Percentiles rank a stretch among this genome's conserved stretches.
Evolutionary conservation across 2,329 filamentous ascomycete species (phyloP).

Genomic region (Corinectria fuckeliana): DNA sequence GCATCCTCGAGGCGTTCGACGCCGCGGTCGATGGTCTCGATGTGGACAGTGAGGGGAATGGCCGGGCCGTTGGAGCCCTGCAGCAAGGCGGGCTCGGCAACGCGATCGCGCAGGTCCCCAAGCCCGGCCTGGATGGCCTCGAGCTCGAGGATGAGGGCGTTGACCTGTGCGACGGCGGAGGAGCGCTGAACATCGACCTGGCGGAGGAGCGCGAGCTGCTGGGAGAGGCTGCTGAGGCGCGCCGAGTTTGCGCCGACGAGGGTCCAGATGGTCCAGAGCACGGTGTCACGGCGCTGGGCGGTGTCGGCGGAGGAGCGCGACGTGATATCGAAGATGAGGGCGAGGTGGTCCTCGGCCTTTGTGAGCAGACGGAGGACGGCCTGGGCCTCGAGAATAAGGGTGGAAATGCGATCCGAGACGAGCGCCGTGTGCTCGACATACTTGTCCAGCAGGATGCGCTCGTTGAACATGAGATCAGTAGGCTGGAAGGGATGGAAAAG

Average conservation of each 20-base stretch:
- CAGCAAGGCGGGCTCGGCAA: constrained; percentile 69
- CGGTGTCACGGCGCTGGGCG: constrained; percentile 65
- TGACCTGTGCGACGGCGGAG: constrained; percentile 72
- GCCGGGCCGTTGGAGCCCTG: constrained; percentile 43
- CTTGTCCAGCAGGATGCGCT: constrained; percentile 71
- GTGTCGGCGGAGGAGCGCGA: constrained; percentile 67
- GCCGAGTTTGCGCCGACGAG: constrained; percentile 73
- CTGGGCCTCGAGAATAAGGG: constrained; percentile 74
- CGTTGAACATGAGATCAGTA: constrained; percentile 50
- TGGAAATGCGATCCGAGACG: constrained; percentile 72
- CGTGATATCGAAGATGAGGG: constrained; percentile 72
- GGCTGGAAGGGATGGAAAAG: constrained; percentile 69
- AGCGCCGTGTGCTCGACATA: constrained; percentile 76
- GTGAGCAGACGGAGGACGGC: constrained; percentile 69
- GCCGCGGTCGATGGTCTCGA: constrained; percentile 75
- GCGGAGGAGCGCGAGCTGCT: constrained; percentile 68
- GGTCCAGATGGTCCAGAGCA: constrained; percentile 75
- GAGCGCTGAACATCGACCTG: constrained; percentile 72
- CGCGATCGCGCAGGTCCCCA: constrained; percentile 73
- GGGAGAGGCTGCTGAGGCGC: constrained; percentile 65
- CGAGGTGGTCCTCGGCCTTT: constrained; percentile 72
- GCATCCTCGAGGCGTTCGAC: constrained; percentile 74
- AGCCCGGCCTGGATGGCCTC: constrained; percentile 75
- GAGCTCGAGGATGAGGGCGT: constrained; percentile 72
- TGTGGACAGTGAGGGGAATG: constrained; percentile 74